phyloP scores from a whole-genome alignment of 2,329 filamentous ascomycete genomes.

The Bipolaris sorokiniana region DNA sequence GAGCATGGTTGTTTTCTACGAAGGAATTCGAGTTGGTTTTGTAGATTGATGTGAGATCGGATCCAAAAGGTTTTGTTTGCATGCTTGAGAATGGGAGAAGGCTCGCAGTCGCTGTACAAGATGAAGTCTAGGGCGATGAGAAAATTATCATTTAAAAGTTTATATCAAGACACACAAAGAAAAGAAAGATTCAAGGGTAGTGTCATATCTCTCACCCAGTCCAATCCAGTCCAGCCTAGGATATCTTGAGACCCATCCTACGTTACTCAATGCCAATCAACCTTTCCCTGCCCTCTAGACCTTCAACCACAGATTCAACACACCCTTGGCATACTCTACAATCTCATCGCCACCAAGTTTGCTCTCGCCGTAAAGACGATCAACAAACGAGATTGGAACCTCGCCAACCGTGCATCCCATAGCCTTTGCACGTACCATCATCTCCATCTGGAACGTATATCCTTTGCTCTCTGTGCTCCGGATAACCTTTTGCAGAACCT shows the following conservation, averaged over 20 bases:
- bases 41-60: too few relatives aligned
- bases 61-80: too few relatives aligned
- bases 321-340: constrained; percentile 85
- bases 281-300: constrained; percentile 43
- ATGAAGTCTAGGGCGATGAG: background rate
- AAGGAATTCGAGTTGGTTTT: too few relatives aligned
- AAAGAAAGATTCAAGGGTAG: constrained; percentile 5
- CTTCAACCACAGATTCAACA: constrained; percentile 57
- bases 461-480: constrained; percentile 91
- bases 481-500: constrained; percentile 88
- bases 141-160: constrained; percentile 25
- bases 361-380: constrained; percentile 91
- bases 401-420: constrained; percentile 95
- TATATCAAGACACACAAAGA: constrained; percentile 10
- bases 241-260: constrained; percentile 8
- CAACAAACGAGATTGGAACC: constrained; percentile 92
- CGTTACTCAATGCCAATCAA: constrained; percentile 40
- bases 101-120: too few relatives aligned
- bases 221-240: background rate
- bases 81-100: too few relatives aligned
- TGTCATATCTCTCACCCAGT: background rate
- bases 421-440: constrained; percentile 96
- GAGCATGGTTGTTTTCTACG: too few relatives aligned
- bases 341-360: constrained; percentile 96
- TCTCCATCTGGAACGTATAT: constrained; percentile 99